A percentile compares a stretch with the other conserved stretches of the same genome.
Evolutionary conservation across 257 asterid species (phyloP).

Genomic region (Salvia miltiorrhiza): DNA sequence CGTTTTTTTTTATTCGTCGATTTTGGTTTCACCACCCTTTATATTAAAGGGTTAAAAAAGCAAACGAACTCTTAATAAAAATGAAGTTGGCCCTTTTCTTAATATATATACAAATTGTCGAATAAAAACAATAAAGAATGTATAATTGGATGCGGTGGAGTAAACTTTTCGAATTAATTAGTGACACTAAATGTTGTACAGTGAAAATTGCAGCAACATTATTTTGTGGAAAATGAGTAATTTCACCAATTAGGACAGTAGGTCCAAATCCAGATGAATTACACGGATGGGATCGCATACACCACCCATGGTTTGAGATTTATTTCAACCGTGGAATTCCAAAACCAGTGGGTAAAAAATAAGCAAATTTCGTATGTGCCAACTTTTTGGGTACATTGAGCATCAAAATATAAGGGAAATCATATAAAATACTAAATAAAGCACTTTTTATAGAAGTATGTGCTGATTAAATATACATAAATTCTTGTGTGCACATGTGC

Average conservation of each 20-base stretch:
- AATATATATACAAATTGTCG: too few relatives aligned
- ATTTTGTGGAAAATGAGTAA: neutral
- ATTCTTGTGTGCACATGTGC: too few relatives aligned
- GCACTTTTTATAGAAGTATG: slow-evolving; percentile 19
- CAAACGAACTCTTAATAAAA: too few relatives aligned
- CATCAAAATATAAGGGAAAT: neutral
- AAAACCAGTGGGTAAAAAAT: slow-evolving; percentile 31
- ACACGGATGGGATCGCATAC: neutral
- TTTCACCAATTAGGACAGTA: neutral
- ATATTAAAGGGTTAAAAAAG: too few relatives aligned
- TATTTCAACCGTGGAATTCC: neutral
- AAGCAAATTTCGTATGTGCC: neutral
- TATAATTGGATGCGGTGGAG: too few relatives aligned
- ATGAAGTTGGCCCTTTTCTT: too few relatives aligned
- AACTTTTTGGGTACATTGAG: neutral
- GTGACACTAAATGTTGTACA: too few relatives aligned
- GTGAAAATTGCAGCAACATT: neutral
- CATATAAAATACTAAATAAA: neutral
- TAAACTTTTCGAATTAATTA: too few relatives aligned
- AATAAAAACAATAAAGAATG: too few relatives aligned
- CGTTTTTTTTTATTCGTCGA: too few relatives aligned
- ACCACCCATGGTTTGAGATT: slow-evolving; percentile 35
- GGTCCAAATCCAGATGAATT: slow-evolving; percentile 12
- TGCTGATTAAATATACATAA: neutral
- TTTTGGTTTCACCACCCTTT: too few relatives aligned